These are phyloP conservation scores for Dendrocalamus latiflorus DNA, from an alignment of 202 grass and related monocot genomes.

Conservation along the genomic window DNA sequence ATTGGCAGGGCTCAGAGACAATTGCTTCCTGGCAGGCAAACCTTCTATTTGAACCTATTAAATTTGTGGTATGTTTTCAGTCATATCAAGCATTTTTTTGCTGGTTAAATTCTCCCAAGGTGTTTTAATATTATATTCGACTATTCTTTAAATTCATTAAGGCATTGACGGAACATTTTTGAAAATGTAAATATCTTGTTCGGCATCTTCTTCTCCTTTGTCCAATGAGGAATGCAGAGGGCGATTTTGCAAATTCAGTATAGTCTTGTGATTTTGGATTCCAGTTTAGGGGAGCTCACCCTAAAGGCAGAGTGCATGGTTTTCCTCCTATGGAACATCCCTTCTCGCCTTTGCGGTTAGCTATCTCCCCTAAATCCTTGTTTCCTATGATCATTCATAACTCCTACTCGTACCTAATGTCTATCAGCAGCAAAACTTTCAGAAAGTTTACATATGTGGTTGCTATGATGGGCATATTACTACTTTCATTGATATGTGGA, in stretches of 20 bases:
- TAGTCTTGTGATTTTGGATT: not conserved
- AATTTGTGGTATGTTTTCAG: slow-evolving; percentile 67
- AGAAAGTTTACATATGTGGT: too few relatives aligned
- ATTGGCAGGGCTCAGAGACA: slow-evolving; percentile 67
- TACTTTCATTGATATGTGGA: not conserved
- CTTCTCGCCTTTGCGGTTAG: not conserved
- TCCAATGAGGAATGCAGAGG: not conserved
- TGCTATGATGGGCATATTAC: not conserved
- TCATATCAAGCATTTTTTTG: not conserved
- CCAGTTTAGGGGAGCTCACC: not conserved
- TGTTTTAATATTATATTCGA: not conserved
- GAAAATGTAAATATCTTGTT: not conserved
- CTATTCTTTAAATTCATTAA: not conserved
- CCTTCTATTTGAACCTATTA: slow-evolving; percentile 84
- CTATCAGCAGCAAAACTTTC: too few relatives aligned
- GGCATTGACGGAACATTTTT: not conserved
- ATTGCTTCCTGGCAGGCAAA: slow-evolving; percentile 92
- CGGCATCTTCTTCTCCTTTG: not conserved
- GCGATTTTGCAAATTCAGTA: not conserved
- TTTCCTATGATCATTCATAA: not conserved
- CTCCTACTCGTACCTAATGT: too few relatives aligned
- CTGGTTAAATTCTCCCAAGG: not conserved
- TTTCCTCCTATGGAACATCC: too few relatives aligned
- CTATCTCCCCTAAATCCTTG: not conserved
- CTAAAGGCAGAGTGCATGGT: too few relatives aligned